These are phyloP conservation scores for Candida sp. DNA, from an alignment of 1,139 yeast genomes.

Conservation along the genomic window DNA sequence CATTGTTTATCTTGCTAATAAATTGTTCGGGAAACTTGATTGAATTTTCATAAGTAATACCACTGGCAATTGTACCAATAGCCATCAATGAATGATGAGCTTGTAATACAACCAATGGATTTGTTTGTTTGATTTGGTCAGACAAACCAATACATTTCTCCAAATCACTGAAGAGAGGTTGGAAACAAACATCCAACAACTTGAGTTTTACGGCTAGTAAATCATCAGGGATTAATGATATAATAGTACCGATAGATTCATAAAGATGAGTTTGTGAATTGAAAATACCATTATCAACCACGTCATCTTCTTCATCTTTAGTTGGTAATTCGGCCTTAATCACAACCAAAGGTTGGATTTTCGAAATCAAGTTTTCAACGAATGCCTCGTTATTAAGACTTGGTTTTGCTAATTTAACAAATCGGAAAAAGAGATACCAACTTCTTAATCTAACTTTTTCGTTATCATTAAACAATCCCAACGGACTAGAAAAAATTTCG, in stretches of 20 bases:
- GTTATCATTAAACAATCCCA: conserved; percentile 74
- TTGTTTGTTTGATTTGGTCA: conserved; percentile 33
- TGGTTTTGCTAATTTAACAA: conserved; percentile 75
- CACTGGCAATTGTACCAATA: conserved; percentile 85
- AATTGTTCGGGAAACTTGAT: conserved; percentile 29
- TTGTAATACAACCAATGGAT: conserved; percentile 54
- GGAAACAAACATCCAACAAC: conserved; percentile 61
- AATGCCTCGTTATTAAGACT: conserved; percentile 27
- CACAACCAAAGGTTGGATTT: conserved; percentile 48
- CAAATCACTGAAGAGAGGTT: conserved; percentile 74
- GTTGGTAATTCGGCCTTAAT: conserved; percentile 58
- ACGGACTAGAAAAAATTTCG: conserved; percentile 73
- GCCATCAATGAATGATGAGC: conserved; percentile 88
- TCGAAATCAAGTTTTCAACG: conserved; percentile 34
- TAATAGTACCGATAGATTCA: conserved; percentile 73
- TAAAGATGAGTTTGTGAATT: conserved; percentile 79
- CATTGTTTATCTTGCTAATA: conserved; percentile 58
- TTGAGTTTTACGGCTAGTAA: conserved; percentile 34
- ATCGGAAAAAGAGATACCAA: conserved; percentile 88
- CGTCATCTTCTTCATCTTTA: conserved; percentile 50
- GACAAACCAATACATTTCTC: conserved; percentile 53
- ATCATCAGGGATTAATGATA: conserved; percentile 39
- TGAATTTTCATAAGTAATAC: conserved; percentile 53
- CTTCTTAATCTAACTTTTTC: conserved; percentile 78
- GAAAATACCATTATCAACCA: conserved; percentile 60